Base-by-base conservation (phyloP, 1,284 basidiomycete genomes). In the Cutaneotrichosporon dermatis region DNA sequence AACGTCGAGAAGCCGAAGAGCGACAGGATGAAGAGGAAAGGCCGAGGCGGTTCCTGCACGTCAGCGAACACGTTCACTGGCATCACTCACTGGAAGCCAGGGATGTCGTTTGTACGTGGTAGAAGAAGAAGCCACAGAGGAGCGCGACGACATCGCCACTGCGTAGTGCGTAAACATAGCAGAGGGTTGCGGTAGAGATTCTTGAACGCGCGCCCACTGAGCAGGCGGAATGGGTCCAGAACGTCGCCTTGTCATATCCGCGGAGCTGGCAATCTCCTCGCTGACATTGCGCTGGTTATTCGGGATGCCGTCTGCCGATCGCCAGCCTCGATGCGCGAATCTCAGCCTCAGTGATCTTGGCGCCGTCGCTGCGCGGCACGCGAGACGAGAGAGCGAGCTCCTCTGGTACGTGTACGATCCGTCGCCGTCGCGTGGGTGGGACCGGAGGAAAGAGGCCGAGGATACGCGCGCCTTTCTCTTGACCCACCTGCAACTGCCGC, bases 181-280 rank as follows among this genome's bases (percentile, higher is more conserved):
- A 93, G 88, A 0, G 95, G 94, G 72, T 99, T 93, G 41, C 95
- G 65, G 74, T 94, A 93, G 60, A 98, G 78, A 73, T 98, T 98
- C 84, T 98, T 98, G 83, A 98, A 99, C n/a, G 94, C 93, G 59
- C 95, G 79, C 25, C 93, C 92, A 69, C 90, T 94, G 67, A 99
- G 77, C 62, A 98, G 92, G 72, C 84, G 84, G 75, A 99, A 96
- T 79, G 95, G 16, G 88, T 93, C 59, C 83, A 82, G 83, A 88
- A 92, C 62, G 83, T 87, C 3, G 93, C 95, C 60, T 91, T 84
- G 77, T 88, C 88, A 72, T 90, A 85, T 3, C 89, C 89, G 37
- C 87, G 80, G 67, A 94, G 76, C 57, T 89, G 72, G 82, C 80
- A 48, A 83, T 87, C 41, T 78, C 77, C 74, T 88, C 88, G 37